A percentile compares a stretch with the other conserved stretches of the same genome.
These are phyloP conservation scores for Chrysoporthe deuterocubensis DNA, from an alignment of 2,329 filamentous ascomycete species.

Conservation along the genomic window DNA sequence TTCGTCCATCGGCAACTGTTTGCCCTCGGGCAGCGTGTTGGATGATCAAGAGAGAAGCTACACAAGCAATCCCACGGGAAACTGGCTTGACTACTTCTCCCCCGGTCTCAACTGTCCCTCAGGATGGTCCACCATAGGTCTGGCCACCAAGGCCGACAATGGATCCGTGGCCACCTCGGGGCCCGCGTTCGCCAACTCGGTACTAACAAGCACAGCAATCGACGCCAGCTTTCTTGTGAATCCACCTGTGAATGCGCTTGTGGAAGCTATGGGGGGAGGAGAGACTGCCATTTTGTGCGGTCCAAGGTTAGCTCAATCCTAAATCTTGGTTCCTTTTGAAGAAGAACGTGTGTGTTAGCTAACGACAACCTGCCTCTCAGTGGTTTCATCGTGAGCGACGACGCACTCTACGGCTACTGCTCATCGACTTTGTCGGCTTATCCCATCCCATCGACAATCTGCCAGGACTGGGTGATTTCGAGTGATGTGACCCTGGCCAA, in stretches of 20 bases:
- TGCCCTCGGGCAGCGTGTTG: conserved; percentile 20
- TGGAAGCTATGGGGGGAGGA: conserved; percentile 11
- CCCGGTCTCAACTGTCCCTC: conserved; percentile 17
- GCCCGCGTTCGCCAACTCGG: background rate
- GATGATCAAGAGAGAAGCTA: background rate
- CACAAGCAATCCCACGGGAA: background rate
- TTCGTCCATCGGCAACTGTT: conserved; percentile 5
- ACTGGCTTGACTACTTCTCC: conserved; percentile 13
- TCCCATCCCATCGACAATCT: background rate
- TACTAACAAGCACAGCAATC: background rate
- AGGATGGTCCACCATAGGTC: conserved; percentile 20
- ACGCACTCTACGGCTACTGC: background rate
- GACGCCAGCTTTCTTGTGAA: background rate
- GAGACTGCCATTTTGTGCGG: conserved; percentile 19
- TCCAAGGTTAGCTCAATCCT: conserved; percentile 13
- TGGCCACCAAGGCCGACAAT: conserved; percentile 18
- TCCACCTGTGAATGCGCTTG: conserved; percentile 4
- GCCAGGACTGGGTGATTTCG: background rate
- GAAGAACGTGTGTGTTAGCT: background rate
- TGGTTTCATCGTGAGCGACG: background rate
- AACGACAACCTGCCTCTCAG: background rate
- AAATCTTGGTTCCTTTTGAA: background rate
- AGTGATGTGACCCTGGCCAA: background rate
- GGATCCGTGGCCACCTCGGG: conserved; percentile 21
- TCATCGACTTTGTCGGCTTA: conserved; percentile 10